A percentile compares a stretch with the other conserved stretches of the same genome.
These are phyloP conservation scores for Pugionium dolabratum DNA, from an alignment of 345 rosid species.

Conservation along the genomic window DNA sequence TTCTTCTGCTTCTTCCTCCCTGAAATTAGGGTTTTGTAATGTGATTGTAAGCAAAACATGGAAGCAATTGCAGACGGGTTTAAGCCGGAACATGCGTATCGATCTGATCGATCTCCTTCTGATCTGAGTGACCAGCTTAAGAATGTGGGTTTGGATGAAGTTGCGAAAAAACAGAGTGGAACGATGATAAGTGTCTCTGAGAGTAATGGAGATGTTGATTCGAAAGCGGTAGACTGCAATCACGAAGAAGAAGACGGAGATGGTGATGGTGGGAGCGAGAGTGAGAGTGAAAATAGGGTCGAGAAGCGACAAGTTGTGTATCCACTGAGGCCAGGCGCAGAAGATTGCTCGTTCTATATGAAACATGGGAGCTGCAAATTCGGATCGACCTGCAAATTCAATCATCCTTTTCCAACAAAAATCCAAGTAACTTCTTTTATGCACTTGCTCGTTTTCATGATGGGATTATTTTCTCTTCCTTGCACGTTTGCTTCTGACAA, in stretches of 20 bases:
- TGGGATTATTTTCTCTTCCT: not conserved
- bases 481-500: not conserved
- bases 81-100: slow-evolving; percentile 22
- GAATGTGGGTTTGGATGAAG: slow-evolving; percentile 46
- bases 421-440: slow-evolving; percentile 54
- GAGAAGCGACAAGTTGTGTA: slow-evolving; percentile 45
- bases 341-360: slow-evolving; percentile 82
- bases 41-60: slow-evolving; percentile 15
- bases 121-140: slow-evolving; percentile 32
- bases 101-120: slow-evolving; percentile 28
- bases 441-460: slow-evolving; percentile 21
- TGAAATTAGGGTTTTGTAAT: slow-evolving; percentile 36
- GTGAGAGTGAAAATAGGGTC: slow-evolving; percentile 20
- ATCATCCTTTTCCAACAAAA: slow-evolving; percentile 70
- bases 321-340: slow-evolving; percentile 87
- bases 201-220: slow-evolving; percentile 13
- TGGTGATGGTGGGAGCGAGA: slow-evolving; percentile 8
- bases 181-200: slow-evolving; percentile 16
- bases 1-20: slow-evolving; percentile 13
- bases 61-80: not conserved
- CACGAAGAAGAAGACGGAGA: not conserved
- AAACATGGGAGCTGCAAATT: slow-evolving; percentile 86
- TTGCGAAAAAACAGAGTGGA: slow-evolving; percentile 22
- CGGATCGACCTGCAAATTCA: slow-evolving; percentile 92
- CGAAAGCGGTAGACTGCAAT: slow-evolving; percentile 18